Percentiles rank a stretch among this genome's conserved stretches.
phyloP scores from a whole-genome alignment of 176 grass and related monocot species.

The Canna indica region DNA sequence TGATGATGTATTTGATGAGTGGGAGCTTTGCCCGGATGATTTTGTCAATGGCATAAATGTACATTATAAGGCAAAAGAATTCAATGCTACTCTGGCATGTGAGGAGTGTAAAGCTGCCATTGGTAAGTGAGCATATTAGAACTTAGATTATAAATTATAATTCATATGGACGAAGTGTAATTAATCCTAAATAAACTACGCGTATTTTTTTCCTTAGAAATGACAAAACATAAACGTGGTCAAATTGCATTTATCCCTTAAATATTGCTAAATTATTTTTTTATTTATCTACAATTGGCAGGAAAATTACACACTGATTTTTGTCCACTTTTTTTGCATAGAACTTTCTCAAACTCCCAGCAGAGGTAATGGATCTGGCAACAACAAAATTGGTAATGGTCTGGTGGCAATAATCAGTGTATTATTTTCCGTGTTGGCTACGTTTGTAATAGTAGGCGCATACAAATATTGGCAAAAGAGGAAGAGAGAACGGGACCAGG shows the following conservation, averaged over 20 bases:
- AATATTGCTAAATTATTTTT: too few species aligned
- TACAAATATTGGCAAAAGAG: slow-evolving; percentile 20
- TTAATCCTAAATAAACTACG: too few species aligned
- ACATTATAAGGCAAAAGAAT: slow-evolving; percentile 3
- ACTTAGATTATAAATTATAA: too few species aligned
- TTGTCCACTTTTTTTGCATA: too few species aligned
- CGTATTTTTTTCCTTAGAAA: too few species aligned
- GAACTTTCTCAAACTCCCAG: background rate
- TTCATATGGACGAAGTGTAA: too few species aligned
- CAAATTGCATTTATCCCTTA: too few species aligned
- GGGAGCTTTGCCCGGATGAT: slow-evolving; percentile 14
- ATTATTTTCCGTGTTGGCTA: background rate
- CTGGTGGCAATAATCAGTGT: background rate
- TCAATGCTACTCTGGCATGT: slow-evolving; percentile 12
- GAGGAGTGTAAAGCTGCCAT: background rate
- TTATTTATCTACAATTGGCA: too few species aligned
- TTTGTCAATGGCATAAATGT: background rate
- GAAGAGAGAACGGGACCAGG: slow-evolving; percentile 4
- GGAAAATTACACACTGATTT: too few species aligned
- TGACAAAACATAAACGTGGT: too few species aligned
- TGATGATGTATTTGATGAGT: slow-evolving; percentile 15
- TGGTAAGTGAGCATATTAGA: too few species aligned
- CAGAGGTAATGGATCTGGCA: background rate
- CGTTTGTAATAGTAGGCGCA: background rate
- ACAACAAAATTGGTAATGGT: background rate